These are phyloP conservation scores for Cucumis melo DNA, from an alignment of 306 rosid species.

Conservation along the genomic window DNA sequence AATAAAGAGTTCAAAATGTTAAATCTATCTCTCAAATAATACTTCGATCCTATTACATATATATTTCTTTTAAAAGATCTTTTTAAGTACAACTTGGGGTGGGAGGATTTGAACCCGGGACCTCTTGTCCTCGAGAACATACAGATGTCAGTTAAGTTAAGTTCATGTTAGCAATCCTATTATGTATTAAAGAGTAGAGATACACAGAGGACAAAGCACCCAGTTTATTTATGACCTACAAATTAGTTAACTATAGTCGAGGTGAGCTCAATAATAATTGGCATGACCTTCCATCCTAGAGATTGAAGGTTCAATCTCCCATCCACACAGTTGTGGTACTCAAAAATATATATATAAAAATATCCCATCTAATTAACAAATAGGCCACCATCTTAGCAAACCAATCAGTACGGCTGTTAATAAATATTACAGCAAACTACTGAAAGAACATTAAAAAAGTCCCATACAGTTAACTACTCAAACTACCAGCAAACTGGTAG, in stretches of 20 bases:
- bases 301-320: too few relatives aligned
- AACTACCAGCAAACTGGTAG: neutral
- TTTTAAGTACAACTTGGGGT: too few relatives aligned
- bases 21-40: neutral
- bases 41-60: neutral
- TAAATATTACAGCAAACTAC: neutral
- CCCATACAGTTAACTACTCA: neutral
- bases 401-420: neutral
- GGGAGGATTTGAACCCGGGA: too few relatives aligned
- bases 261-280: too few relatives aligned
- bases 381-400: neutral
- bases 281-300: too few relatives aligned
- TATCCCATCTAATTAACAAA: neutral
- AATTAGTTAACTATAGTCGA: neutral
- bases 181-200: neutral
- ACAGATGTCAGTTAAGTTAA: too few relatives aligned
- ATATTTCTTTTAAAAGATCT: too few relatives aligned
- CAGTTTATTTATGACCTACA: neutral
- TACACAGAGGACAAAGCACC: neutral
- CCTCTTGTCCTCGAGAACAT: too few relatives aligned
- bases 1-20: neutral
- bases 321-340: too few relatives aligned
- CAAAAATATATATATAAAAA: too few relatives aligned
- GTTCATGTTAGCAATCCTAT: neutral
- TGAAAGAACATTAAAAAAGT: neutral